A percentile compares a stretch with the other conserved stretches of the same genome.
Evolutionary conservation across 2,329 filamentous ascomycete genomes (phyloP).

Genomic region (Acrodontium crateriforme): DNA sequence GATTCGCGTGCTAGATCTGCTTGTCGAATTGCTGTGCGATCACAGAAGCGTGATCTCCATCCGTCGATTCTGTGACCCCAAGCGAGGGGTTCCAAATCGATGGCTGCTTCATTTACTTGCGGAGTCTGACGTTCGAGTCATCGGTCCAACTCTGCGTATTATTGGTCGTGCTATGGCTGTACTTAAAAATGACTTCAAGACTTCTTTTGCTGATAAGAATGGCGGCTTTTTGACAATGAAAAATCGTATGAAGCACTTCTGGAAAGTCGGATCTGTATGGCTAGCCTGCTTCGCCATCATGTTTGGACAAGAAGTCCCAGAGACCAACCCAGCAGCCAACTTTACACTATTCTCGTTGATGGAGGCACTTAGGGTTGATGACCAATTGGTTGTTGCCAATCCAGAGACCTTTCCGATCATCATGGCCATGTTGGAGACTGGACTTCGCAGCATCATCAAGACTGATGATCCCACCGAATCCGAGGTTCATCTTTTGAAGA

Average conservation of each 20-base stretch:
- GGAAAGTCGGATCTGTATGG: slow-evolving; percentile 77
- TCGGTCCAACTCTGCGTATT: slow-evolving; percentile 69
- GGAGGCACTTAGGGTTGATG: slow-evolving; percentile 50
- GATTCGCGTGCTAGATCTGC: slow-evolving; percentile 14
- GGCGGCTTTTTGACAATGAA: slow-evolving; percentile 82
- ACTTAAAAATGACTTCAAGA: slow-evolving; percentile 67
- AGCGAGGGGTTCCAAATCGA: slow-evolving; percentile 89
- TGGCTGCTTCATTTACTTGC: slow-evolving; percentile 64
- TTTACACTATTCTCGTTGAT: slow-evolving; percentile 64
- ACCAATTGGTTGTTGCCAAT: slow-evolving; percentile 52
- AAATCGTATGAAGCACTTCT: slow-evolving; percentile 70
- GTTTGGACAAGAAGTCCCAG: slow-evolving; percentile 64
- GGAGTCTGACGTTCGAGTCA: slow-evolving; percentile 71
- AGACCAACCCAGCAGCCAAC: slow-evolving; percentile 56
- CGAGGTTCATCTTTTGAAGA: slow-evolving; percentile 55
- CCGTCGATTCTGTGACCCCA: slow-evolving; percentile 69
- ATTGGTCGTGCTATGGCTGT: slow-evolving; percentile 70
- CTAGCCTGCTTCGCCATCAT: slow-evolving; percentile 76
- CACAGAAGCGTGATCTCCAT: slow-evolving; percentile 14
- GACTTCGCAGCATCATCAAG: slow-evolving; percentile 56
- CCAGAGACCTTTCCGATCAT: slow-evolving; percentile 71
- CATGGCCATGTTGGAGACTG: slow-evolving; percentile 74
- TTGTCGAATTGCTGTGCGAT: slow-evolving; percentile 14
- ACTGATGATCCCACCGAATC: slow-evolving; percentile 30
- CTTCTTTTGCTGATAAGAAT: slow-evolving; percentile 74